Evolutionary conservation across 176 grass and related monocot species (phyloP), one percentile per base, ranked within the genome.

Genomic region (Raddia distichophylla): DNA sequence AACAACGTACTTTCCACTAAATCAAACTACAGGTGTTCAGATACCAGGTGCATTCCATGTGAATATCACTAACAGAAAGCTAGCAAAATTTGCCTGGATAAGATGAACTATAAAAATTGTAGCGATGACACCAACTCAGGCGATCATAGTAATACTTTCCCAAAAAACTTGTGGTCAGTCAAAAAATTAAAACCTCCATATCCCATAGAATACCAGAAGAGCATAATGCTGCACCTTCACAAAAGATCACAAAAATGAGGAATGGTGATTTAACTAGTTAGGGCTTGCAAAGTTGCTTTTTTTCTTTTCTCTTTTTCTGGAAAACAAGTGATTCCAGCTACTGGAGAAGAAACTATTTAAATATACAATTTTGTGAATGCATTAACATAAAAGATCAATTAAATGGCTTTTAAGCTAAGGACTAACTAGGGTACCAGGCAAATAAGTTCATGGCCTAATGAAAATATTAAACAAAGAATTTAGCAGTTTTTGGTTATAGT

Each of bases 361-460:
- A 83, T 48, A 64, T 59, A 67, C 14, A 57, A 64, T 13, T 71
- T 9, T 32, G 34, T 12, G 5, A 69, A 76, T 71, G 18, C 51
- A 70, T 47, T 40, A 63, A 63, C 55, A 66, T 49, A 74, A 46
- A 3, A 66, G 18, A 74, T 44, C 1, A 27, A 22, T 76, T 1
- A 74, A 66, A 40, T 18, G 32, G 15, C 49, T 35, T 58, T 50
- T 46, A 62, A n/a, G 19, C 6, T 44, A 72, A 45, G 56, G 33
- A 18, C 34, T 44, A 85, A 15, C 76, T 79, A 52, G 49, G 5
- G 32, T 72, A 15, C 76, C 73, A 52, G 49, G 8, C 2, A 79
- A 55, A 13, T 46, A 32, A 80, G 20, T 64, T 48, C 44, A 47
- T 54, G 60, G 17, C 37, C 16, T 13, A 63, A 77, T 57, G 66